Evolutionary conservation across 1,284 basidiomycete species (phyloP), one percentile per base, ranked within the genome.

Genomic region (Melampsora americana): DNA sequence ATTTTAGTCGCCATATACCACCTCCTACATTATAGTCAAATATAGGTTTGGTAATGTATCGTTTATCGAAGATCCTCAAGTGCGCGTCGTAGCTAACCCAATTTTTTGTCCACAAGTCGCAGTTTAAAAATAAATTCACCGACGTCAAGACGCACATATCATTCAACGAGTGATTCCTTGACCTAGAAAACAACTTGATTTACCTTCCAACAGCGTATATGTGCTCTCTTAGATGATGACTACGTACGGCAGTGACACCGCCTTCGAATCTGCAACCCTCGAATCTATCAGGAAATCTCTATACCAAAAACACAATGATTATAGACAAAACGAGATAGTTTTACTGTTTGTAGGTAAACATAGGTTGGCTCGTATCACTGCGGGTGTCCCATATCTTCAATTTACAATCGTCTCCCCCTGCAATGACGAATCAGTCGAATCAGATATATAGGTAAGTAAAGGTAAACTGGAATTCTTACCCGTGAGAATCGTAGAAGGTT

Each of bases 1-100:
- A 99, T 82, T 96, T 95, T 66, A 93, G 88, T 20, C 96, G 87
- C 96, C 96, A 99, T 14, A 90, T 90, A 1, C 96, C 96, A 1
- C 96, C 96, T 0, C 92, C 93, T 0, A 93, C 89, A 69, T 90
- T 86, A 20, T 87, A 86, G 56, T 87, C 84, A 0, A 84, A 82
- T 2, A 98, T 78, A 0, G 92, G 88, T 0, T 82, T 81, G 0
- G 85, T 81, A 0, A 88, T 87, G 71, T 89, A 90, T 6, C 96
- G 89, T 0, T 86, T 86, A 82, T 99, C 96, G 81, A 94, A 97
- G 0, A 98, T 82, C 0, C 89, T 88, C 23, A 99, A 87, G 5
- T 85, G 87, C 77, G 87, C 86, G 84, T 98, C 92, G 83, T 99
- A 99, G 81, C 93, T 95, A 79, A n/a, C 48, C 3, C 7, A 5